A percentile compares a stretch with the other conserved stretches of the same genome.
phyloP scores from a whole-genome alignment of 2,329 filamentous ascomycete genomes.

The Alternaria sp. region DNA sequence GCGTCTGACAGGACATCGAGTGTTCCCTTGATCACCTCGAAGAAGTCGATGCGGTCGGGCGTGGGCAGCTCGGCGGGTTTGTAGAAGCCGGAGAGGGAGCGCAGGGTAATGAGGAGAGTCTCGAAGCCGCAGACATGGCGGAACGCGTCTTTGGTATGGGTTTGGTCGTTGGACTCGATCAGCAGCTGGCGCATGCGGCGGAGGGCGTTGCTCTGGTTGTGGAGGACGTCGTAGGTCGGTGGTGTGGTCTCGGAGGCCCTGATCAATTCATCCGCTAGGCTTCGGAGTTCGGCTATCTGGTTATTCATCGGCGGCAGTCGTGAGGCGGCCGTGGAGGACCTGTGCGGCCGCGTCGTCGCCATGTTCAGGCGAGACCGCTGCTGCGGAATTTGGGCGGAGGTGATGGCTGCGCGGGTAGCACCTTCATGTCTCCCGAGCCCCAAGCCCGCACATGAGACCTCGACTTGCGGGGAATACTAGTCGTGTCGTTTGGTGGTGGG shows the following conservation, averaged over 20 bases:
- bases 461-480: neutral
- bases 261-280: slow-evolving; percentile 45
- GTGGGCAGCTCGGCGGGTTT: slow-evolving; percentile 68
- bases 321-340: slow-evolving; percentile 49
- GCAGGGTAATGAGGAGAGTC: slow-evolving; percentile 71
- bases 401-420: slow-evolving; percentile 24
- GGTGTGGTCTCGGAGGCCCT: slow-evolving; percentile 38
- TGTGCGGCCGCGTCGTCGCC: slow-evolving; percentile 44
- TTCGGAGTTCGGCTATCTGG: slow-evolving; percentile 51
- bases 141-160: slow-evolving; percentile 77
- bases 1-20: slow-evolving; percentile 76
- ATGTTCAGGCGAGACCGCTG: slow-evolving; percentile 43
- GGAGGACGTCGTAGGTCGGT: slow-evolving; percentile 41
- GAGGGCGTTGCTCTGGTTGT: slow-evolving; percentile 58
- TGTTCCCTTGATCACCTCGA: slow-evolving; percentile 73
- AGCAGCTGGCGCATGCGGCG: slow-evolving; percentile 71
- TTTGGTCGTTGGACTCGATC: slow-evolving; percentile 58
- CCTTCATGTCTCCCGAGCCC: slow-evolving; percentile 38
- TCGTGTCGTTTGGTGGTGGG: neutral
- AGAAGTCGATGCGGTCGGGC: slow-evolving; percentile 69
- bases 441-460: slow-evolving; percentile 13
- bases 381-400: slow-evolving; percentile 30
- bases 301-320: slow-evolving; percentile 62
- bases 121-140: slow-evolving; percentile 81
- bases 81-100: slow-evolving; percentile 77